Evolutionary conservation across 2,329 filamentous ascomycete genomes (phyloP).

Genomic region (Alternaria panax): DNA sequence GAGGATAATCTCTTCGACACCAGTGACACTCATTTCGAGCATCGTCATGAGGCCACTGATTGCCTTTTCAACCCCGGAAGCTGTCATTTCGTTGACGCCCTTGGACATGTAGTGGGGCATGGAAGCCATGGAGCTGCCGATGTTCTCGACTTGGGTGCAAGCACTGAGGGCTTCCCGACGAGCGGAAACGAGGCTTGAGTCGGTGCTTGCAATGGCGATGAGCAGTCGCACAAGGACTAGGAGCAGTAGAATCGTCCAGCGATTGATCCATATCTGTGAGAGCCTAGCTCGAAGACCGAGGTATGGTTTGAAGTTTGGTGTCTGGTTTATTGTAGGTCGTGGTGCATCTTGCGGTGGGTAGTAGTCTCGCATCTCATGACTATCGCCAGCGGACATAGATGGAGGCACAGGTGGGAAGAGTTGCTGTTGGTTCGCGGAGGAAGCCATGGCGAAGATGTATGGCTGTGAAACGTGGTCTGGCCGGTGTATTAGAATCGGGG

Average conservation of each 20-base stretch:
- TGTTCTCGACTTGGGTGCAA: slow-evolving; percentile 89
- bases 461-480: slow-evolving; percentile 43
- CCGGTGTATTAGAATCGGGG: slow-evolving; percentile 40
- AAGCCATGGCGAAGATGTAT: slow-evolving; percentile 52
- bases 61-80: slow-evolving; percentile 78
- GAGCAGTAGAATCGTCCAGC: slow-evolving; percentile 90
- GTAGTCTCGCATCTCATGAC: slow-evolving; percentile 67
- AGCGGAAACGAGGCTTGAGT: slow-evolving; percentile 77
- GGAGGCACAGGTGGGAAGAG: slow-evolving; percentile 63
- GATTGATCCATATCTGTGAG: slow-evolving; percentile 97
- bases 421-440: slow-evolving; percentile 62
- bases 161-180: slow-evolving; percentile 83
- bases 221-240: slow-evolving; percentile 84
- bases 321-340: slow-evolving; percentile 67
- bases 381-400: slow-evolving; percentile 66
- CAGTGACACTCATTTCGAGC: slow-evolving; percentile 79
- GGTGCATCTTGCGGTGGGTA: slow-evolving; percentile 63
- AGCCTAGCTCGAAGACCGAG: slow-evolving; percentile 87
- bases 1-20: slow-evolving; percentile 84
- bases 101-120: slow-evolving; percentile 95
- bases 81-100: slow-evolving; percentile 87
- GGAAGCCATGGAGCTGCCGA: slow-evolving; percentile 94
- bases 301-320: slow-evolving; percentile 83
- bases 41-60: slow-evolving; percentile 81
- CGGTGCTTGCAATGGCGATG: slow-evolving; percentile 74